phyloP scores from a whole-genome alignment of 2,329 filamentous ascomycete species.

The Fusarium sp. region DNA sequence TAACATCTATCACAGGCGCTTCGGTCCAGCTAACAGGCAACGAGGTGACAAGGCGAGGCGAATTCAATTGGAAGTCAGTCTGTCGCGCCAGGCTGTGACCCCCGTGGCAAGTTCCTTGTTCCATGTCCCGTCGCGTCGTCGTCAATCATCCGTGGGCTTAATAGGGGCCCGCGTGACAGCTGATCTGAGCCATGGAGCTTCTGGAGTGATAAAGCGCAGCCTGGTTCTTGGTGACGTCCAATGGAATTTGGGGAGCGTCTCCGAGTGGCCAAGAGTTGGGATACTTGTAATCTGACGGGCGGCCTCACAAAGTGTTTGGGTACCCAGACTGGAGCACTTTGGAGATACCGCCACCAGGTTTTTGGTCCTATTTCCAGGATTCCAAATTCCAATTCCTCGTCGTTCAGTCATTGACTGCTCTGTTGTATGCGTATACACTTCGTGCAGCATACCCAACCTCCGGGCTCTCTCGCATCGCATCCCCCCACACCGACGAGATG shows the following conservation, averaged over 20 bases:
- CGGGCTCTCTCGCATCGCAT: conserved; percentile 9
- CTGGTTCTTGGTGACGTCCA: conserved; percentile 5
- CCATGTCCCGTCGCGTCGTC: background rate
- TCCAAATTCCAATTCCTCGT: conserved; percentile 4
- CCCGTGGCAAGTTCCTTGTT: conserved; percentile 5
- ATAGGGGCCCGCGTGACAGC: conserved; percentile 5
- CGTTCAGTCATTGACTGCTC: conserved; percentile 1
- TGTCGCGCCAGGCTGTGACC: background rate
- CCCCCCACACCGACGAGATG: conserved; percentile 37
- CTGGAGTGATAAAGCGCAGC: conserved; percentile 5
- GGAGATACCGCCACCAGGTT: conserved; percentile 1
- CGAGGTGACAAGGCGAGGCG: background rate
- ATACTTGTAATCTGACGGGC: conserved; percentile 16
- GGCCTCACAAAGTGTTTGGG: conserved; percentile 15
- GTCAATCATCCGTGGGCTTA: background rate
- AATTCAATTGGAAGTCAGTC: background rate
- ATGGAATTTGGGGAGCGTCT: conserved; percentile 4
- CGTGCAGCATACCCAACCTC: conserved; percentile 12
- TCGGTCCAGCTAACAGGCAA: conserved; percentile 1
- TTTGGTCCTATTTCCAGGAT: background rate
- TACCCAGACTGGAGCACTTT: background rate
- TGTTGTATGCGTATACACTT: conserved; percentile 7
- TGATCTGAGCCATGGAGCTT: conserved; percentile 1
- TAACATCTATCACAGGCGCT: background rate
- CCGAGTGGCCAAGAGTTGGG: conserved; percentile 2